Evolutionary conservation across 306 rosid genomes (phyloP).

Genomic region (Adenanthera pavonina): DNA sequence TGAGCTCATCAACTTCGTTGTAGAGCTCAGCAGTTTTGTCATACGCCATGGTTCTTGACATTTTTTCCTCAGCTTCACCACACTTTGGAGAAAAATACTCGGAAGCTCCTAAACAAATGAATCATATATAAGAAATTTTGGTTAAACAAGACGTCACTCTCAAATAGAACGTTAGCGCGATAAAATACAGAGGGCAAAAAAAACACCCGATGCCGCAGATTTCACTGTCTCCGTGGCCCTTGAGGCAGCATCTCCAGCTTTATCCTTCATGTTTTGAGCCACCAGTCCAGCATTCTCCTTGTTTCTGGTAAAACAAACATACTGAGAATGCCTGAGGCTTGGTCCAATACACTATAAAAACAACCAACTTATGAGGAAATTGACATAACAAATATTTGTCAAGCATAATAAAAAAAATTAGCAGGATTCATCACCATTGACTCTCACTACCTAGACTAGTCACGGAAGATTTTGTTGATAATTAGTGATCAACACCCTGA

Average conservation of each 20-base stretch:
- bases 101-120: constrained; percentile 43
- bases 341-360: constrained; percentile 11
- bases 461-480: not conserved
- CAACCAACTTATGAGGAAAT: not conserved
- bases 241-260: constrained; percentile 56
- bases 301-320: constrained; percentile 41
- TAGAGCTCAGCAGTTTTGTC: constrained; percentile 23
- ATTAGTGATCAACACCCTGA: not conserved
- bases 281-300: constrained; percentile 33
- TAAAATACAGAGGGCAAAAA: constrained; percentile 2
- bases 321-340: constrained; percentile 4
- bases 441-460: not conserved
- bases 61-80: constrained; percentile 27
- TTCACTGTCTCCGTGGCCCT: constrained; percentile 45
- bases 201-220: constrained; percentile 57
- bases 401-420: not conserved
- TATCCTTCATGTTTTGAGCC: constrained; percentile 30
- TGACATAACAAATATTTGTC: constrained; percentile 17
- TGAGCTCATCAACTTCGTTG: constrained; percentile 25
- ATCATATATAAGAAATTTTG: not conserved
- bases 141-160: not conserved
- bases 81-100: constrained; percentile 46
- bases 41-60: constrained; percentile 35
- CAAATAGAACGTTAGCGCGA: not conserved
- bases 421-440: not conserved